phyloP scores from a whole-genome alignment of 192 early-diverging fungal species.

The Backusella psychrophila region DNA sequence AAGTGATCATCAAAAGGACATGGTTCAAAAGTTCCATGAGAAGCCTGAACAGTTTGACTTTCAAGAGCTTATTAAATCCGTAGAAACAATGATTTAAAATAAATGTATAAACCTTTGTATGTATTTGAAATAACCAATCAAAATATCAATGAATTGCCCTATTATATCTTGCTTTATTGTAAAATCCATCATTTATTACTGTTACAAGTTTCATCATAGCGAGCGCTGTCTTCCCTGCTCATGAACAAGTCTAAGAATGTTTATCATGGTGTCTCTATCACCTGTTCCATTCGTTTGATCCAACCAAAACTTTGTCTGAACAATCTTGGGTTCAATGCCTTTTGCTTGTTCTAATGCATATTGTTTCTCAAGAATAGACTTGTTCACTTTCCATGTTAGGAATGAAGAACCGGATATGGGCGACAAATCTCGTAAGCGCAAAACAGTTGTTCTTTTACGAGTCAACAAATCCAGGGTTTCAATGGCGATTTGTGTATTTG shows the following conservation, averaged over 20 bases:
- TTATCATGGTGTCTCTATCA: conserved; percentile 21
- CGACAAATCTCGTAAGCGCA: conserved; percentile 21
- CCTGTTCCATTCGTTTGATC: conserved; percentile 25
- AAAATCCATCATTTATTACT: background rate
- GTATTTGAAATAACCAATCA: no score
- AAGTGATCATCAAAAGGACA: conserved; percentile 50
- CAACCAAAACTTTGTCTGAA: conserved; percentile 33
- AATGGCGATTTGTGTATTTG: conserved; percentile 27
- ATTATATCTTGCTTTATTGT: no score
- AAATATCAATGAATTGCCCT: no score
- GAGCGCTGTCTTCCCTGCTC: conserved; percentile 18
- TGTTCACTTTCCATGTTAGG: conserved; percentile 30
- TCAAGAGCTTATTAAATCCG: conserved; percentile 49
- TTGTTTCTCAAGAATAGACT: conserved; percentile 8
- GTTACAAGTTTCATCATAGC: background rate
- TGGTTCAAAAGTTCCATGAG: conserved; percentile 81
- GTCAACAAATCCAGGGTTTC: conserved; percentile 33
- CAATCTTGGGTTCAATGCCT: background rate
- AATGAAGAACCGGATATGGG: conserved; percentile 6
- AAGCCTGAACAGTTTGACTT: conserved; percentile 76
- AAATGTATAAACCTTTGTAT: no score
- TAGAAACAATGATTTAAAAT: conserved; percentile 25
- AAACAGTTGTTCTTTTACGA: conserved; percentile 13
- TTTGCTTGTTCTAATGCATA: conserved; percentile 2
- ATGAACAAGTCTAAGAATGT: conserved; percentile 25